A percentile compares a stretch with the other conserved stretches of the same genome.
phyloP scores from a whole-genome alignment of 1,139 yeast species.

The Lodderomyces parapsilosis region DNA sequence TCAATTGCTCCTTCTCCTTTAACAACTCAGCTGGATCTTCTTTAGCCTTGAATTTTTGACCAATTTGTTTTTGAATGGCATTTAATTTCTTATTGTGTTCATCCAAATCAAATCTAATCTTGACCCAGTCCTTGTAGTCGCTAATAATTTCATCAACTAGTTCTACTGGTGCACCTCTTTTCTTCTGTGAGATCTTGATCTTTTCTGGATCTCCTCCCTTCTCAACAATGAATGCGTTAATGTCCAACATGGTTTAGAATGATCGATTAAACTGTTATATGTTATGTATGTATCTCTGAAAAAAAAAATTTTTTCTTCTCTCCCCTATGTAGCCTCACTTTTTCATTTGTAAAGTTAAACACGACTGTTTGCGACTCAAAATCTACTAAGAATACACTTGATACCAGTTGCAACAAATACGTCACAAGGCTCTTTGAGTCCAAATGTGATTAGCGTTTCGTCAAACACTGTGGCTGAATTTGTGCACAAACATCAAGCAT shows the following conservation, averaged over 20 bases:
- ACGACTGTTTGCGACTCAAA: too few relatives aligned
- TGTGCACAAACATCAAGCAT: too few relatives aligned
- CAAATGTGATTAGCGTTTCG: too few relatives aligned
- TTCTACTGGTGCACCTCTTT: conserved; percentile 94
- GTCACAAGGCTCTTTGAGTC: too few relatives aligned
- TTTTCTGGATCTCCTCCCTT: conserved; percentile 94
- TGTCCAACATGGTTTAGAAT: conserved; percentile 73
- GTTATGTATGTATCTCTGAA: not conserved
- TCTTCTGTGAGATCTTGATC: conserved; percentile 84
- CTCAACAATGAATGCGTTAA: conserved; percentile 85
- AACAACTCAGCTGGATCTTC: conserved; percentile 88
- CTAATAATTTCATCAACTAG: conserved; percentile 90
- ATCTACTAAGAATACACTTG: too few relatives aligned
- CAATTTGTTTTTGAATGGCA: conserved; percentile 88
- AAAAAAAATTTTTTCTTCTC: conserved; percentile 1
- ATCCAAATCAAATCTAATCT: conserved; percentile 87
- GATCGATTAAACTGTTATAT: too few relatives aligned
- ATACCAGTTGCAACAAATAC: too few relatives aligned
- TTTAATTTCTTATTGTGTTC: conserved; percentile 84
- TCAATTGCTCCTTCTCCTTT: conserved; percentile 74
- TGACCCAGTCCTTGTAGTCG: conserved; percentile 91
- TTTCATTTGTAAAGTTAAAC: too few relatives aligned
- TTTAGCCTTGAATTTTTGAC: conserved; percentile 87
- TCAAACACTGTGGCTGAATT: not conserved
- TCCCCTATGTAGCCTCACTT: too few relatives aligned